A percentile compares a stretch with the other conserved stretches of the same genome.
These are phyloP conservation scores for Phaffia rhodozyma DNA, from an alignment of 1,284 basidiomycete genomes.

Conservation along the genomic window DNA sequence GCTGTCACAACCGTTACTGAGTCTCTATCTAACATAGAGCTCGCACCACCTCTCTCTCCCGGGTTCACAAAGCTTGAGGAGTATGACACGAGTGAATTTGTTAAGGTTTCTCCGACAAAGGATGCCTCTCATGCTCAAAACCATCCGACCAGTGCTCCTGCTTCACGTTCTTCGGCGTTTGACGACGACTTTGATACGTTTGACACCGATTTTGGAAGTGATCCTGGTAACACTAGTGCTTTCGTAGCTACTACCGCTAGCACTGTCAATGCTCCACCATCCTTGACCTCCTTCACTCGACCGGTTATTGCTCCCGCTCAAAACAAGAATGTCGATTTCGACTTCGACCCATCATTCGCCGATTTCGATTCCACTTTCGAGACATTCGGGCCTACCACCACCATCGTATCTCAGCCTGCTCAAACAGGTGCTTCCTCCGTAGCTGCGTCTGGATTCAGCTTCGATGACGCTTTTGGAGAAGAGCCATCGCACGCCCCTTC, in stretches of 20 bases:
- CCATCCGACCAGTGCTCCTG: background rate
- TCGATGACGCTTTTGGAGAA: constrained; percentile 44
- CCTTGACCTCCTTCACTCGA: constrained; percentile 19
- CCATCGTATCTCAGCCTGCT: constrained; percentile 20
- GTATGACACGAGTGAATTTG: constrained; percentile 4
- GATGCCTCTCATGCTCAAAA: background rate
- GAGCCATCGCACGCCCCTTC: background rate
- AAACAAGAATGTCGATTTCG: background rate
- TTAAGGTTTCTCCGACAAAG: background rate
- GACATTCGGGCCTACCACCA: constrained; percentile 31
- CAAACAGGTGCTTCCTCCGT: constrained; percentile 19
- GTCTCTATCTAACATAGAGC: background rate
- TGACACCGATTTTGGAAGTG: constrained; percentile 65
- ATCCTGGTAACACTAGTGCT: constrained; percentile 31
- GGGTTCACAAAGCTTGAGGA: background rate
- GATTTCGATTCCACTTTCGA: constrained; percentile 20
- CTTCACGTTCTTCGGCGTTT: constrained; percentile 37
- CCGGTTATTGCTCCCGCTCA: background rate
- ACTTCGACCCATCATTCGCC: constrained; percentile 13
- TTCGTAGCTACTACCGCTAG: constrained; percentile 20
- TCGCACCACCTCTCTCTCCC: background rate
- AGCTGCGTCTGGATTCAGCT: constrained; percentile 33
- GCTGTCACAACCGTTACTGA: constrained; percentile 9
- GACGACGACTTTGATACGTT: constrained; percentile 54
- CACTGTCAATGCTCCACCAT: constrained; percentile 21